Base-by-base conservation (phyloP, 306 rosid species). In the Vigna nakashimae region DNA sequence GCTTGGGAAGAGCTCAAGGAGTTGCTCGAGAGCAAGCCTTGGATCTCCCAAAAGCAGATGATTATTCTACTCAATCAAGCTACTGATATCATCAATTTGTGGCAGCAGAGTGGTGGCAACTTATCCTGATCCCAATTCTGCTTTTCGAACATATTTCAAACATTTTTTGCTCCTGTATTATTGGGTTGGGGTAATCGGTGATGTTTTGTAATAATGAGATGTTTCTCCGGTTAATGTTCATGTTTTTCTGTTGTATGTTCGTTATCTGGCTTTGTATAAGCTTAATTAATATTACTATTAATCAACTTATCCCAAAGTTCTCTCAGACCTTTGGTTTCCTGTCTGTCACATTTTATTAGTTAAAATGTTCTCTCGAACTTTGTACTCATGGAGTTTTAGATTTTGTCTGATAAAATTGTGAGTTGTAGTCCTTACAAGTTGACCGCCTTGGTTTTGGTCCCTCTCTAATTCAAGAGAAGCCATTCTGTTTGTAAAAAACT, bases 1-100 rank as follows among this genome's bases (percentile, higher is more conserved):
- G 98, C 98, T 56, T 95, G 98, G 98, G 98, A 95, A 80, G 98
- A 92, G 91, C 98, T 95, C 81, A 95, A 92, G 89, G 91, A 88
- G 26, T 86, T 91, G 16, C 97, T 95, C 13, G 98, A 95, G 81
- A 92, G 88, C 90, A 95, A 95, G 86, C 97, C 98, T 30, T 95
- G 98, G 99, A 95, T 95, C 68, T 95, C 99, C 58, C 99, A 95
- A 72, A 95, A 95, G 79, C 94, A 95, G 82, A 92, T 95, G 97
- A 91, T 95, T 71, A 95, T 95, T 81, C 99, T 95, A 82, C 99
- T 95, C 86, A 95, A 95, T 80, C 99, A 95, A 88, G 98, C 98
- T 10, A 92, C 98, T 8, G 99, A 92, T 71, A 91, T 95, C 80
- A 95, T 91, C 92, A 92, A 92, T 79, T 85, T 95, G 86, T 95